A percentile compares a stretch with the other conserved stretches of the same genome.
Conservation (phyloP, 768 basidiomycete genomes). For the Auricularia cornea region DNA sequence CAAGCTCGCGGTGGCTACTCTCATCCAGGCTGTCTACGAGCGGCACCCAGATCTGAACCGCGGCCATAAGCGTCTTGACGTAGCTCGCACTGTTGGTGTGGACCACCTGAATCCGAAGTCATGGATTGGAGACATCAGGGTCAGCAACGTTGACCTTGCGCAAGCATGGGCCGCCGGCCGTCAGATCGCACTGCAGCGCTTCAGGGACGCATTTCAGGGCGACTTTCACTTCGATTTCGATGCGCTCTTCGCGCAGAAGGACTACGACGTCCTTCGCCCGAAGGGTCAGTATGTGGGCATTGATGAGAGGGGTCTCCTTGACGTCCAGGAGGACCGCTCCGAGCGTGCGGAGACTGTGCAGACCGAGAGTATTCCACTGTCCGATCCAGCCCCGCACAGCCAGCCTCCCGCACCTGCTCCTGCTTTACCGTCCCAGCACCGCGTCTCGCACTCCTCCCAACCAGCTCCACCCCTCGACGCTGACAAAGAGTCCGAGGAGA, state of each 20-base stretch:
- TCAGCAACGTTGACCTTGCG: background rate
- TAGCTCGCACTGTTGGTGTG: conserved; percentile 10
- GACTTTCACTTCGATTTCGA: background rate
- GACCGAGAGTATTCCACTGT: background rate
- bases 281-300: background rate
- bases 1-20: conserved; percentile 15
- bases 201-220: background rate
- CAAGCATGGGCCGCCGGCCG: background rate
- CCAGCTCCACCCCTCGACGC: background rate
- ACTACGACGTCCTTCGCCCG: background rate
- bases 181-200: background rate
- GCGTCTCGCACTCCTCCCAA: background rate
- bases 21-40: conserved; percentile 12
- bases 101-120: conserved; percentile 21
- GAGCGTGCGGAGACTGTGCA: background rate
- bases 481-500: background rate
- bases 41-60: conserved; percentile 15
- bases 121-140: background rate
- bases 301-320: background rate
- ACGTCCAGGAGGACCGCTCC: background rate
- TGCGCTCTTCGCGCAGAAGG: background rate
- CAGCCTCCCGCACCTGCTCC: too few species aligned
- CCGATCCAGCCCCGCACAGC: too few species aligned
- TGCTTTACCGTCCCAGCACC: background rate
- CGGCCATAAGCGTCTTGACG: conserved; percentile 14